Evolutionary conservation across 2,329 filamentous ascomycete genomes (phyloP), one percentile per base, ranked within the genome.

Genomic region (Ophiostoma ulmi): DNA sequence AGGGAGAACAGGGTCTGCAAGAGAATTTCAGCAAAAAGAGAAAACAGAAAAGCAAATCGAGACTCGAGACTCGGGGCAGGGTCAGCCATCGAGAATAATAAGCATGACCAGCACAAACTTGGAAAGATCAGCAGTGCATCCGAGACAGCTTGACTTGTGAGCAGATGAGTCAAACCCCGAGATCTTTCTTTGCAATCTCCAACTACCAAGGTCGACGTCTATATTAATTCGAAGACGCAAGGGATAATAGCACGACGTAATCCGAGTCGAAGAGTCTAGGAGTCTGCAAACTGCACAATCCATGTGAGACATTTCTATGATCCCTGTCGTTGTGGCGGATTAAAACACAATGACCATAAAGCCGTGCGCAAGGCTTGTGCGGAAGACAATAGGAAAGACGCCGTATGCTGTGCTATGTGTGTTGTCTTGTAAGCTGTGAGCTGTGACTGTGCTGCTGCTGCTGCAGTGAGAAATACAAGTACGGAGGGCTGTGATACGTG

Each of bases 111-210:
- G 22, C 52, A 48, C 52, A 58, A 58, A 58, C 22, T 20, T 20
- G 26, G 58, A 26, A 64, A 64, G 58, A 36, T 64, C 61, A 64
- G 61, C 61, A 8, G 35, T n/a, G 61, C 61, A 64, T 36, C 61
- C 35, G 35, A 64, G 61, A 64, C 61, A 64, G 61, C 13, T 31
- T 38, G 31, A 20, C 31, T 26, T 26, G 44, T 48, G 44, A n/a
- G 17, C 44, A 58, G 52, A 31, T 58, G 52, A 13, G 11, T 52
- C 66, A 36, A 52, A 52, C 26, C 52, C 52, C 52, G 52, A 58
- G 52, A 58, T 58, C 52, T 31, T 8, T 48, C 44, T 48, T 48
- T 48, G 17, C 44, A n/a, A 17, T 1, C 17, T 48, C 44, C 44
- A 20, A n/a, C 17, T 11, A 58, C n/a, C 26, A 10, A 17, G 44